phyloP scores from a whole-genome alignment of 768 basidiomycete genomes.

The Imleria badia region DNA sequence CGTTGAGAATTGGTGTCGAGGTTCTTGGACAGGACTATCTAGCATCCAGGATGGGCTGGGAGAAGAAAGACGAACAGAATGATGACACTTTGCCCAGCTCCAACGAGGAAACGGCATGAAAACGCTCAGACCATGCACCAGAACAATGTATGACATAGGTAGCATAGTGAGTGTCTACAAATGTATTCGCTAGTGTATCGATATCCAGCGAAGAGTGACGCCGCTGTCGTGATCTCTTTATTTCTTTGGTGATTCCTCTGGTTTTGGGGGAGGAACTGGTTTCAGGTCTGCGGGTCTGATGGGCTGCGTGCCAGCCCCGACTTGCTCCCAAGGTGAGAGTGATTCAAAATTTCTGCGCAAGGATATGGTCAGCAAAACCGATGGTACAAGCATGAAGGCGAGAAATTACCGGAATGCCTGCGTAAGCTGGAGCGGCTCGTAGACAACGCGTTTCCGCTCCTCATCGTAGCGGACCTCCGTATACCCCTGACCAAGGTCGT shows the following conservation, averaged over 20 bases:
- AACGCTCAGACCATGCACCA: background rate
- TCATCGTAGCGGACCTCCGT: conserved; percentile 98
- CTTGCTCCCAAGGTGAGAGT: conserved; percentile 93
- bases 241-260: conserved; percentile 78
- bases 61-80: conserved; percentile 29
- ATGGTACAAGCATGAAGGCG: background rate
- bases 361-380: background rate
- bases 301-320: conserved; percentile 63
- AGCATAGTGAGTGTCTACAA: conserved; percentile 3
- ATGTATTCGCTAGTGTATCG: conserved; percentile 15
- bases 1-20: conserved; percentile 80
- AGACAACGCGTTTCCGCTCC: conserved; percentile 94
- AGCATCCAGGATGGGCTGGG: conserved; percentile 84
- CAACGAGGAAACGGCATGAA: conserved; percentile 10
- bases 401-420: conserved; percentile 88
- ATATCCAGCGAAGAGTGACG: conserved; percentile 4
- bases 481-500: conserved; percentile 68
- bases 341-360: conserved; percentile 85
- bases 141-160: conserved; percentile 8
- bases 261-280: conserved; percentile 70
- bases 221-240: conserved; percentile 34
- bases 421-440: conserved; percentile 95
- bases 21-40: conserved; percentile 92
- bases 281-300: conserved; percentile 71
- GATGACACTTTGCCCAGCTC: conserved; percentile 10